Evolutionary conservation across 192 early-diverging fungal genomes (phyloP).

Genomic region (Thamnidium elegans): DNA sequence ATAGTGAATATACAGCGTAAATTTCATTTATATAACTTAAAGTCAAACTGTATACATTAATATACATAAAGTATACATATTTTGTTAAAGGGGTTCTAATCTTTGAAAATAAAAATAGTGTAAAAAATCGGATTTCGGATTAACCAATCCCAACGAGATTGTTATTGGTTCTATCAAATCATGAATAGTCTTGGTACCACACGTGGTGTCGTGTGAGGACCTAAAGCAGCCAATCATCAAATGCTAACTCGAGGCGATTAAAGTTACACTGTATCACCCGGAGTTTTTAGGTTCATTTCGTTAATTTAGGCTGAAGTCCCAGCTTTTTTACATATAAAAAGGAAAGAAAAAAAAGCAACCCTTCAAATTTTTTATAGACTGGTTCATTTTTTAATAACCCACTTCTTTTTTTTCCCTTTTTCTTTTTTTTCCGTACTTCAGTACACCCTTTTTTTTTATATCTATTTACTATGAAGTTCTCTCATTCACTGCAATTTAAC

Average conservation of each 20-base stretch:
- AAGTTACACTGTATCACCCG: slow-evolving; percentile 5
- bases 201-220: slow-evolving; percentile 18
- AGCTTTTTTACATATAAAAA: slow-evolving; percentile 11
- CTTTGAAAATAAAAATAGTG: too few relatives aligned
- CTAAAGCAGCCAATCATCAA: not conserved
- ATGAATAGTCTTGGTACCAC: not conserved
- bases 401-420: slow-evolving; percentile 1
- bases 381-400: slow-evolving; percentile 6
- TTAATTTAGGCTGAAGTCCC: not conserved
- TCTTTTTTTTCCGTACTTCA: too few relatives aligned
- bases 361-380: slow-evolving; percentile 14
- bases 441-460: not conserved
- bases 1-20: too few relatives aligned
- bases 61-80: too few relatives aligned
- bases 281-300: not conserved
- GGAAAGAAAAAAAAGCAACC: too few relatives aligned
- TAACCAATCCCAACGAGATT: too few relatives aligned
- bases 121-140: too few relatives aligned
- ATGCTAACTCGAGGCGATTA: not conserved
- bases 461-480: slow-evolving; percentile 79
- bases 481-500: slow-evolving; percentile 88
- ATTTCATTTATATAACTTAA: too few relatives aligned
- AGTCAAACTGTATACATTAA: too few relatives aligned
- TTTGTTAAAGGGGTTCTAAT: too few relatives aligned
- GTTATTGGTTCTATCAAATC: too few relatives aligned